These are phyloP conservation scores for Alectoria sarmentosa DNA, from an alignment of 495 filamentous ascomycete genomes.

Conservation along the genomic window DNA sequence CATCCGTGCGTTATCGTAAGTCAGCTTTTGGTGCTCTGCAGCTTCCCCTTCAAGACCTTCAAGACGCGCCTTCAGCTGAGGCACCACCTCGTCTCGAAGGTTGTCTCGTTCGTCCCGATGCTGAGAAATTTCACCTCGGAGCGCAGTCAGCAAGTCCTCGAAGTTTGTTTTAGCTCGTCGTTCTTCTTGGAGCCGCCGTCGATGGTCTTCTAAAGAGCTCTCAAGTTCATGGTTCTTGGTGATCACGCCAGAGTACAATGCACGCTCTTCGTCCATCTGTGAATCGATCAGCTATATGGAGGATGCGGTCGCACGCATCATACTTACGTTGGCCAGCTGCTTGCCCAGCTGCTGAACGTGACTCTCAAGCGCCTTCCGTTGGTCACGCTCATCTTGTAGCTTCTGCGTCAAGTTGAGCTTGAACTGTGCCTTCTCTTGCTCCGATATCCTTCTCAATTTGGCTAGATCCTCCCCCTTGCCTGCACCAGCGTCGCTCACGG, in stretches of 20 bases:
- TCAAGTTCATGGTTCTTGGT: conserved; percentile 70
- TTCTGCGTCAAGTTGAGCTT: conserved; percentile 76
- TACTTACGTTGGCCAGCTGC: conserved; percentile 53
- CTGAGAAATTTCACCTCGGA: conserved; percentile 74
- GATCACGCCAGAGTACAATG: conserved; percentile 27
- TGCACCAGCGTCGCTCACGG: conserved; percentile 48
- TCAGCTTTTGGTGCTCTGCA: conserved; percentile 56
- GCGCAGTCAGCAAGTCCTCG: conserved; percentile 78
- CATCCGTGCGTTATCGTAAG: conserved; percentile 69
- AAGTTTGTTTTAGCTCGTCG: conserved; percentile 86
- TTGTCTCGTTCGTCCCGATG: conserved; percentile 86
- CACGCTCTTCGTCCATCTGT: conserved; percentile 38
- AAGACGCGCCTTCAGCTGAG: conserved; percentile 62
- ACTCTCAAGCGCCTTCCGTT: conserved; percentile 65
- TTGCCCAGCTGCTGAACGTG: conserved; percentile 77
- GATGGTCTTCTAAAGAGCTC: conserved; percentile 66
- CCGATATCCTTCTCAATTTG: conserved; percentile 69
- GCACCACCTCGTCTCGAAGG: conserved; percentile 77
- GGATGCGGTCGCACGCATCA: background rate
- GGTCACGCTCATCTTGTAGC: conserved; percentile 73
- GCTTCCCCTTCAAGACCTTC: conserved; percentile 69
- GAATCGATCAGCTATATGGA: conserved; percentile 5
- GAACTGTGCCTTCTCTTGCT: conserved; percentile 87
- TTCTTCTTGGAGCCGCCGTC: conserved; percentile 77
- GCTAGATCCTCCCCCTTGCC: conserved; percentile 76